Conservation (phyloP, 306 rosid species). For the Cucumis sativus region Cucumber_9930_V3 NC_026661.2:4011001-4011500, state of each 20-base stretch:
- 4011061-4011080: neutral
- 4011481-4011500: neutral
- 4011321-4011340: neutral
- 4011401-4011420: neutral
- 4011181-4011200: neutral
- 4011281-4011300: neutral
- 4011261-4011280: too few relatives aligned
- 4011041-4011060: neutral
- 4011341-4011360: neutral
- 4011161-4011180: neutral
- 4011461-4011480: neutral
- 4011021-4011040: too few relatives aligned
- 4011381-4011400: neutral
- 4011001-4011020: too few relatives aligned
- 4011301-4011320: neutral
- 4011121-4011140: neutral
- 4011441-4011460: neutral
- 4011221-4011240: neutral
- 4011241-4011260: neutral
- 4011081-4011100: neutral
- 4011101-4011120: neutral
- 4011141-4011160: neutral
- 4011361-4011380: neutral
- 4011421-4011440: neutral
- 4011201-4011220: neutral